Base-by-base conservation (phyloP, 768 basidiomycete species). In the Phanerochaete sordida region DNA sequence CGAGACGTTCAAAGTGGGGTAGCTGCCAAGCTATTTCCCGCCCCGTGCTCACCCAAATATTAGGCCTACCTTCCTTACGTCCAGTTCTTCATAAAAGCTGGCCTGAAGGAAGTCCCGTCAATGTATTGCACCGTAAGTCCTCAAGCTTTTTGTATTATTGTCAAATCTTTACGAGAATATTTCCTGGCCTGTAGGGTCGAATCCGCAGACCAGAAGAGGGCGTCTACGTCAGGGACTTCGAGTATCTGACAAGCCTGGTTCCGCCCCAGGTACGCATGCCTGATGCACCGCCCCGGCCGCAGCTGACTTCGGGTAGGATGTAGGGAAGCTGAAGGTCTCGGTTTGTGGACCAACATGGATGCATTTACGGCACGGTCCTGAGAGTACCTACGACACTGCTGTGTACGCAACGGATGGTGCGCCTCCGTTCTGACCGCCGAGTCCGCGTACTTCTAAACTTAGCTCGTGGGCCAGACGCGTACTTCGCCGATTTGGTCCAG, bases 261-360 rank as follows among this genome's bases (percentile, higher is more conserved):
- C 66, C 82, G 15, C 74, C 81, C 3, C 78, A 87, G 72, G 84
- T 84, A 64, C 1, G 65, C 21, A 60, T 24, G 31, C 28, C 46
- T 23, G 15, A 8, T 48, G 30, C 23, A 24, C 11, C 19, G 51
- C 15, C 48, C 31, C n/a, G 23, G 24, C 39, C 19, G 19, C 39
- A 49, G 33, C 30, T 60, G 37, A 30, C 19, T n/a, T 28, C 43
- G 3, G 37, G 23, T 54, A 85, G 83, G 85, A 88, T 62, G 81
- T 87, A 53, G 79, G 79, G 64, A 75, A 78, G 62, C 79, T 91
- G 71, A 91, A 92, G 70, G 60, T 90, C 48, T 90, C 86, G 9
- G 74, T 89, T 64, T 86, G 83, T 60, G 81, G 85, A 0, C 88
- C 88, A 3, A 83, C 83, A 15, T 87, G 86, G 85, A 84, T 83